Evolutionary conservation across 2,329 filamentous ascomycete species (phyloP), one percentile per base, ranked within the genome.

Genomic region (Didymella glomerata): DNA sequence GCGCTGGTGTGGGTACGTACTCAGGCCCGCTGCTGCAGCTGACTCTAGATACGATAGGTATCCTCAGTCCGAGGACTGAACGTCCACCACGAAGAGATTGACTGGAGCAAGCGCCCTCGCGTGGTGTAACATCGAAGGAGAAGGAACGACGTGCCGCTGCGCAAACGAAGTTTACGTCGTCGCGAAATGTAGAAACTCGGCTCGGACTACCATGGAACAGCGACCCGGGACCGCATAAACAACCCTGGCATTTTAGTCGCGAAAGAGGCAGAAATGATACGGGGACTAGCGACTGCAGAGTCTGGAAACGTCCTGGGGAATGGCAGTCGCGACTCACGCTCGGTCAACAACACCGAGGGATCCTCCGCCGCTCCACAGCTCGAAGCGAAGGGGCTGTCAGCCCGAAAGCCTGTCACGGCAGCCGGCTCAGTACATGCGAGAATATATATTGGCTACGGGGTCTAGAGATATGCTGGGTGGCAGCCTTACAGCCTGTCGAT

Each of bases 341-440:
- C 28, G 28, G 28, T 22, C 18, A 47, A 48, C 10, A 18, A 22
- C 14, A 46, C 41, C 32, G 53, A 28, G 11, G 11, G 30, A 30
- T 36, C 20, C 32, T 44, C 20, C 18, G 30, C 7, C 1, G 16
- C 28, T 20, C 41, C 40, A 32, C 52, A 13, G 32, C 22, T 34
- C 22, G 16, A 48, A 24, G 36, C 45, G 36, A 36, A 24, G 24
- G 40, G 13, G 1, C 10, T 3, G 24, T 27, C 20, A 22, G 27
- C 9, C 45, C 36, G 22, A 22, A 22, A 16, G 14, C 20, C 4
- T 48, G 27, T 25, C n/a, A 41, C 18, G 25, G 22, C 40, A 46
- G 30, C 30, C 30, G 41, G 28, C 22, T 45, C 14, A 53, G 24
- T 20, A 53, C 28, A 38, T 38, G n/a, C 30, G 42, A 25, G 34